Percentiles rank a stretch among this genome's conserved stretches.
These are phyloP conservation scores for Pichiaceae sp. DNA, from an alignment of 1,139 yeast species.

Conservation along the genomic window DNA sequence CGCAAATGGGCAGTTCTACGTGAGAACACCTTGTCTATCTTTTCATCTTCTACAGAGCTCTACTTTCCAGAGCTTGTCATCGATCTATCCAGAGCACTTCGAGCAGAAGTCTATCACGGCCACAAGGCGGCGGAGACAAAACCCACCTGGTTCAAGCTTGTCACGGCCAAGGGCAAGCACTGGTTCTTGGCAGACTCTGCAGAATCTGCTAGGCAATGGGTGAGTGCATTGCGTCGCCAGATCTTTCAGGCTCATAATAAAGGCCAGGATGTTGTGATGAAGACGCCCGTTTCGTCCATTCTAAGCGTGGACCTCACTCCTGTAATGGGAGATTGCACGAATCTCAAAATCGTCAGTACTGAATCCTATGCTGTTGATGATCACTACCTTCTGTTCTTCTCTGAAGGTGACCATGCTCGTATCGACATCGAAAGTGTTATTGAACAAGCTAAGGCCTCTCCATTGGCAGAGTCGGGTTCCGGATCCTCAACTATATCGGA, in stretches of 20 bases:
- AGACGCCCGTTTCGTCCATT: constrained; percentile 68
- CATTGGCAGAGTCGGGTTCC: not conserved
- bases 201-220: constrained; percentile 75
- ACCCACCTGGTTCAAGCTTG: constrained; percentile 44
- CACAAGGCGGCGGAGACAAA: constrained; percentile 9
- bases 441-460: not conserved
- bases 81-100: constrained; percentile 56
- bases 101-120: constrained; percentile 42
- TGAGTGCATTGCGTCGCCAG: constrained; percentile 61
- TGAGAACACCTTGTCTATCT: constrained; percentile 61
- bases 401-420: constrained; percentile 29
- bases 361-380: constrained; percentile 57
- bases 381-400: constrained; percentile 61
- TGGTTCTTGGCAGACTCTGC: constrained; percentile 67
- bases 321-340: constrained; percentile 35
- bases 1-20: constrained; percentile 76
- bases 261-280: constrained; percentile 66
- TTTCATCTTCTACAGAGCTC: constrained; percentile 62
- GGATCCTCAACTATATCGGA: not conserved
- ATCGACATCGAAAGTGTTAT: constrained; percentile 16
- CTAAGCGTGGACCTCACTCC: constrained; percentile 48
- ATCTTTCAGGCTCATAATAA: constrained; percentile 66
- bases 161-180: constrained; percentile 52
- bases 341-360: constrained; percentile 36
- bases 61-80: constrained; percentile 77